Conservation (phyloP, 2,329 filamentous ascomycete species). For the Magnaporthiopsis incrustans region DNA sequence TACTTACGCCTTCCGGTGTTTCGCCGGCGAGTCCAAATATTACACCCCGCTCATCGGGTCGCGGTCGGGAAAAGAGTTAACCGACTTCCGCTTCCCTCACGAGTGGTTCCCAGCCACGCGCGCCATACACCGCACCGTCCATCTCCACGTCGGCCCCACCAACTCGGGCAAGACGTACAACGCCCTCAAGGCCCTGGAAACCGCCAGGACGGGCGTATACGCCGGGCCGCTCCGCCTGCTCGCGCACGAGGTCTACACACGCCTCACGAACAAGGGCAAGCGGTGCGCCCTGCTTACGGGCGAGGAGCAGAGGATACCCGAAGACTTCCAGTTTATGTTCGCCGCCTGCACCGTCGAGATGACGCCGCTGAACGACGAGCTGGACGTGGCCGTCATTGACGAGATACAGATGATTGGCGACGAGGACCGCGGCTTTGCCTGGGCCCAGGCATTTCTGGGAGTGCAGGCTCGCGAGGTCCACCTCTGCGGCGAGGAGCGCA, state of each 20-base stretch:
- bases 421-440: slow-evolving; percentile 76
- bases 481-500: slow-evolving; percentile 82
- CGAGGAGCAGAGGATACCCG: slow-evolving; percentile 71
- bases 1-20: slow-evolving; percentile 60
- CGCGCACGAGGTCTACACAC: slow-evolving; percentile 90
- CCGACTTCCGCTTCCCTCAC: slow-evolving; percentile 80
- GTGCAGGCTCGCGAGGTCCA: slow-evolving; percentile 84
- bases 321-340: slow-evolving; percentile 50
- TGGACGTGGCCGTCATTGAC: slow-evolving; percentile 92
- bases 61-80: slow-evolving; percentile 15
- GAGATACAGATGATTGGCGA: slow-evolving; percentile 97
- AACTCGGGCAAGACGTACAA: slow-evolving; percentile 98
- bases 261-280: slow-evolving; percentile 70
- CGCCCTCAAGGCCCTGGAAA: slow-evolving; percentile 76
- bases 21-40: slow-evolving; percentile 50
- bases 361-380: slow-evolving; percentile 43
- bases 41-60: slow-evolving; percentile 45
- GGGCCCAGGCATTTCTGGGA: slow-evolving; percentile 86
- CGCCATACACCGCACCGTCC: slow-evolving; percentile 69
- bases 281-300: slow-evolving; percentile 79
- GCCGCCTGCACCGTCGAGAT: slow-evolving; percentile 94
- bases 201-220: slow-evolving; percentile 71
- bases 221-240: slow-evolving; percentile 82
- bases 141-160: slow-evolving; percentile 91
- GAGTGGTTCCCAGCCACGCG: slow-evolving; percentile 91